Conservation (phyloP, 345 rosid genomes). For the Populus nigra region DNA sequence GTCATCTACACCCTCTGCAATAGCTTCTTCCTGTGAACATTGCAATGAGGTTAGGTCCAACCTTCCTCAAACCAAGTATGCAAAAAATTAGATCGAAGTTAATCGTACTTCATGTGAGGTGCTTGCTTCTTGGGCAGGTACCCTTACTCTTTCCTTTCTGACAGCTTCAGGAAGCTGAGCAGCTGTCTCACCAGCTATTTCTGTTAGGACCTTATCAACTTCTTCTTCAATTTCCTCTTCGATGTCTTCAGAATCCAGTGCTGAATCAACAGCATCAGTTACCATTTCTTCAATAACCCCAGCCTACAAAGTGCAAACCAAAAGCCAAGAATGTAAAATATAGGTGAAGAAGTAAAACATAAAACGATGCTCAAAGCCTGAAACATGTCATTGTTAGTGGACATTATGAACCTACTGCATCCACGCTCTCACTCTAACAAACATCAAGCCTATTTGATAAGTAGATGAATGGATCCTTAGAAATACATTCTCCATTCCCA, state of each 20-base stretch:
- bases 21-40: conserved; percentile 7
- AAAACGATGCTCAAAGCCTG: too few species aligned
- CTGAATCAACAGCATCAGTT: conserved; percentile 14
- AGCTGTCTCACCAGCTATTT: conserved; percentile 18
- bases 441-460: too few species aligned
- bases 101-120: conserved; percentile 26
- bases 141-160: conserved; percentile 25
- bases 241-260: conserved; percentile 16
- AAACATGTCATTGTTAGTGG: too few species aligned
- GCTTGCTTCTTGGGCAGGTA: conserved; percentile 23
- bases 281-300: conserved; percentile 17
- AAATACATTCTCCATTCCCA: too few species aligned
- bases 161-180: conserved; percentile 20
- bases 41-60: not conserved
- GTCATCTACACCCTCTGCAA: conserved; percentile 9
- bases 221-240: conserved; percentile 20
- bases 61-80: not conserved
- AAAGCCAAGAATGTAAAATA: not conserved
- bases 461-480: too few species aligned
- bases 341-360: too few species aligned
- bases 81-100: not conserved
- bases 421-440: too few species aligned
- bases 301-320: not conserved
- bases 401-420: too few species aligned
- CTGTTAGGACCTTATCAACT: conserved; percentile 13